phyloP scores from a whole-genome alignment of 345 rosid species.

The Carallia pectinifolia region DNA sequence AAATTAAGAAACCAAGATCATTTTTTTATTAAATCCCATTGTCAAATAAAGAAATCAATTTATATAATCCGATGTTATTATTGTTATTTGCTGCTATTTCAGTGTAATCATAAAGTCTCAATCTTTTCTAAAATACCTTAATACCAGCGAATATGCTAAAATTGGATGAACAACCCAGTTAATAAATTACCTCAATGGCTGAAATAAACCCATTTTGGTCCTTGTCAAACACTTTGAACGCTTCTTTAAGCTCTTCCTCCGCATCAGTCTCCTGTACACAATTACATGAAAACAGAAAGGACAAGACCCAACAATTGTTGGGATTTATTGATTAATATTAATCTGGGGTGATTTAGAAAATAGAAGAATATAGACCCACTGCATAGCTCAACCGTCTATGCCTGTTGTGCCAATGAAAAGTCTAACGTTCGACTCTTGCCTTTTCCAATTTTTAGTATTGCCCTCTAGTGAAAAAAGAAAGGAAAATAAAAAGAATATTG shows the following conservation, averaged over 20 bases:
- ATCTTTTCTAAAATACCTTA: too few relatives aligned
- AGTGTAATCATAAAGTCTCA: too few relatives aligned
- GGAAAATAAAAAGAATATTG: neutral
- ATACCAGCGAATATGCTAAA: neutral
- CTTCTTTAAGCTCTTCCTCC: conserved; percentile 78
- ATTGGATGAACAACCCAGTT: neutral
- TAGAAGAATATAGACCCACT: neutral
- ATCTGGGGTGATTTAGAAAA: neutral
- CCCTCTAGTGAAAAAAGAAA: too few relatives aligned
- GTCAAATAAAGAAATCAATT: neutral
- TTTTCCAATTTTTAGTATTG: too few relatives aligned
- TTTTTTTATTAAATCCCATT: conserved; percentile 9
- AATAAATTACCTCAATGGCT: conserved; percentile 59
- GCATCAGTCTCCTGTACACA: conserved; percentile 58
- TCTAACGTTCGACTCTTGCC: too few relatives aligned
- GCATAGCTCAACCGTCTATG: too few relatives aligned
- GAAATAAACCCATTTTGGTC: conserved; percentile 86
- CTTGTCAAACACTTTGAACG: conserved; percentile 83
- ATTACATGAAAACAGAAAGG: neutral
- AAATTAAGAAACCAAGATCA: neutral
- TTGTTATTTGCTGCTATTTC: neutral
- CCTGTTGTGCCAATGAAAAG: too few relatives aligned
- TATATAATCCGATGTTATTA: neutral
- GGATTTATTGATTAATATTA: neutral
- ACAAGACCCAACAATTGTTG: neutral